These are phyloP conservation scores for Neocallimastix lanati DNA, from an alignment of 192 early-diverging fungal species.

Conservation along the genomic window DNA sequence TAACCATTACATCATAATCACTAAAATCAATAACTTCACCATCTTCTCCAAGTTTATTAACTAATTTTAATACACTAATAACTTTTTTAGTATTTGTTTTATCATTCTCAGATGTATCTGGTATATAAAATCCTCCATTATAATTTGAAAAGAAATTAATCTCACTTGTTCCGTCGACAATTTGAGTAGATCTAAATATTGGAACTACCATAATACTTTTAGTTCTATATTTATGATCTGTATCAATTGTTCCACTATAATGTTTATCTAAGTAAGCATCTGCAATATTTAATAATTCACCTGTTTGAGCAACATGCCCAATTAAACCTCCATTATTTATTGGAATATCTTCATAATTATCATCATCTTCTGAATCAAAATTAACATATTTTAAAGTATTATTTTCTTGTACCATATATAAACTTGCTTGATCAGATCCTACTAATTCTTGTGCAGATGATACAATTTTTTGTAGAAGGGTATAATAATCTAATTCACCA, in stretches of 20 bases:
- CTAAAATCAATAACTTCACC: constrained; percentile 9
- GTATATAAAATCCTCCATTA: neutral
- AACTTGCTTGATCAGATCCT: neutral
- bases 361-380: neutral
- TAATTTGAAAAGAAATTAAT: constrained; percentile 21
- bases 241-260: constrained; percentile 15
- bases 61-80: neutral
- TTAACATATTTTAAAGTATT: neutral
- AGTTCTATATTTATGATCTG: constrained; percentile 8
- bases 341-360: neutral
- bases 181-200: constrained; percentile 8
- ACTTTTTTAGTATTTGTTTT: neutral
- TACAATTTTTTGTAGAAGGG: neutral
- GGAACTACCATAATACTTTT: constrained; percentile 11
- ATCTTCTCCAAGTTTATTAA: neutral
- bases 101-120: neutral
- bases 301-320: neutral
- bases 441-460: neutral
- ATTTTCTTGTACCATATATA: neutral
- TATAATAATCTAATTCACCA: neutral
- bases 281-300: constrained; percentile 6
- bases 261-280: constrained; percentile 9
- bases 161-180: constrained; percentile 13
- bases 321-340: neutral
- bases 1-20: constrained; percentile 8